These are phyloP conservation scores for Rutstroemia sp. DNA, from an alignment of 2,329 filamentous ascomycete genomes.

Conservation along the genomic window DNA sequence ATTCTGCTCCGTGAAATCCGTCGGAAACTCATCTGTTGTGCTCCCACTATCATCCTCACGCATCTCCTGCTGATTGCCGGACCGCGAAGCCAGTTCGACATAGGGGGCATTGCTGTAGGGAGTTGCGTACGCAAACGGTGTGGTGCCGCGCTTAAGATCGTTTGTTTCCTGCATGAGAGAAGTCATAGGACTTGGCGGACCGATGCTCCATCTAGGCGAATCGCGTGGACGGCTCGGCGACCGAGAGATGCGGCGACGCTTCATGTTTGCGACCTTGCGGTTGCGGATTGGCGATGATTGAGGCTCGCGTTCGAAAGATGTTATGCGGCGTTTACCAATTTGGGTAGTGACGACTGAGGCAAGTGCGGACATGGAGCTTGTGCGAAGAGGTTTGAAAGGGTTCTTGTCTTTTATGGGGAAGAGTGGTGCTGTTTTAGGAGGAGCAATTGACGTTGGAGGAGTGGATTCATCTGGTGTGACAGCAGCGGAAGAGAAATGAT, in stretches of 20 bases:
- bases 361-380: constrained; percentile 43
- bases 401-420: constrained; percentile 24
- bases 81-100: constrained; percentile 13
- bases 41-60: constrained; percentile 16
- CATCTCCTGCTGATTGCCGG: constrained; percentile 6
- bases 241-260: constrained; percentile 37
- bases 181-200: constrained; percentile 24
- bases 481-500: constrained; percentile 27
- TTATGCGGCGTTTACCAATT: constrained; percentile 37
- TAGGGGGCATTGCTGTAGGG: constrained; percentile 58
- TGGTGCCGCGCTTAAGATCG: constrained; percentile 38
- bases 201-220: constrained; percentile 47
- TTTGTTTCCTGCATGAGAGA: constrained; percentile 18
- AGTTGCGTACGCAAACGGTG: constrained; percentile 65
- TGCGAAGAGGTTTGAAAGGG: constrained; percentile 42
- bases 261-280: constrained; percentile 12
- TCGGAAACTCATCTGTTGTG: constrained; percentile 21
- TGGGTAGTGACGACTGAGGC: constrained; percentile 33
- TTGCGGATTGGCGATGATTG: constrained; percentile 18
- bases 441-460: constrained; percentile 21
- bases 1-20: constrained; percentile 22
- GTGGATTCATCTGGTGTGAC: constrained; percentile 22
- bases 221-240: constrained; percentile 48
- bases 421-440: constrained; percentile 5
- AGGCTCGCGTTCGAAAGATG: constrained; percentile 34